These are phyloP conservation scores for Orbilia oligospora DNA, from an alignment of 2,329 filamentous ascomycete genomes.

Conservation along the genomic window DNA sequence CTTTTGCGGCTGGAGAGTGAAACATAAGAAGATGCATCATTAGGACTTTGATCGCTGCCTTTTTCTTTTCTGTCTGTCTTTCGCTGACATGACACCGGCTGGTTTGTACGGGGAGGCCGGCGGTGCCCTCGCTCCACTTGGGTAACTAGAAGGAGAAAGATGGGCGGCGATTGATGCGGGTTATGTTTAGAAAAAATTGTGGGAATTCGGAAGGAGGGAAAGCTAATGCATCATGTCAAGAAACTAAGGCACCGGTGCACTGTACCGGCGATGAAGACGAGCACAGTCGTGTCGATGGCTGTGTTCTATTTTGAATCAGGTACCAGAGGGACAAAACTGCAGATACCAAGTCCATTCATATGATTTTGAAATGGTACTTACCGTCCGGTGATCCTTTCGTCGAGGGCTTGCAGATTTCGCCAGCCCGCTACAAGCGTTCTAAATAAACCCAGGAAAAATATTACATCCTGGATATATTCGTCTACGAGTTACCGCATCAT, in stretches of 20 bases:
- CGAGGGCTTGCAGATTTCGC: slow-evolving; percentile 54
- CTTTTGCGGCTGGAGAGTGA: slow-evolving; percentile 47
- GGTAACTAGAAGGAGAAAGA: slow-evolving; percentile 46
- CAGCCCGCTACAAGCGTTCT: slow-evolving; percentile 49
- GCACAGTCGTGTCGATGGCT: slow-evolving; percentile 31
- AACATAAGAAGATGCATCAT: slow-evolving; percentile 52
- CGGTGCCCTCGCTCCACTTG: slow-evolving; percentile 46
- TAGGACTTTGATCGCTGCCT: slow-evolving; percentile 35
- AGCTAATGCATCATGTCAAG: slow-evolving; percentile 38
- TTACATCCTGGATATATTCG: slow-evolving; percentile 5
- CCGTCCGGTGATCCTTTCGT: slow-evolving; percentile 39
- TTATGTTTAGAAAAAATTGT: slow-evolving; percentile 37
- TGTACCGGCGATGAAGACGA: slow-evolving; percentile 10
- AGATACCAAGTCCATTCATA: slow-evolving; percentile 21
- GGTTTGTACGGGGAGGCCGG: slow-evolving; percentile 34
- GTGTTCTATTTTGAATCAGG: slow-evolving; percentile 40
- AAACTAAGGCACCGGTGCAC: slow-evolving; percentile 39
- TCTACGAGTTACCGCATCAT: neutral
- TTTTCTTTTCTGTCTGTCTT: slow-evolving; percentile 22
- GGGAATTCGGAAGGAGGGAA: slow-evolving; percentile 34
- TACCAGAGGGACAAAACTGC: slow-evolving; percentile 38
- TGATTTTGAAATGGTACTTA: slow-evolving; percentile 36
- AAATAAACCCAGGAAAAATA: slow-evolving; percentile 30
- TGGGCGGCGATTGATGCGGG: slow-evolving; percentile 44
- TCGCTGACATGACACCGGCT: slow-evolving; percentile 45